phyloP scores from a whole-genome alignment of 2,329 filamentous ascomycete species.

The Fusarium denticulatum region DNA sequence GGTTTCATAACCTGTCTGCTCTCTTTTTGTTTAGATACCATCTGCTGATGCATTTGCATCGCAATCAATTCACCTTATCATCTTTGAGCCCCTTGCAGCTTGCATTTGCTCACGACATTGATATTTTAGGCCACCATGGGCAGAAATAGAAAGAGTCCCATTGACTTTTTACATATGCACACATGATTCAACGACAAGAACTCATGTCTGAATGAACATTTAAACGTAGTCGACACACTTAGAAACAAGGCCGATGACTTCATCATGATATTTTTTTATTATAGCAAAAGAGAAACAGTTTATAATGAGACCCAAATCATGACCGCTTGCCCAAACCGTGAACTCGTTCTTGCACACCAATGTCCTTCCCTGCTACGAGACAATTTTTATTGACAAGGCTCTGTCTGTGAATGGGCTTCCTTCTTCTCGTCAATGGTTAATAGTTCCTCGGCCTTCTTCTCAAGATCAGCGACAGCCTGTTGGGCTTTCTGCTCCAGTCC shows the following conservation, averaged over 20 bases:
- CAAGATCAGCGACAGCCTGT: slow-evolving; percentile 29
- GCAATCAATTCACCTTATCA: slow-evolving; percentile 18
- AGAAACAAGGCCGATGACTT: background rate
- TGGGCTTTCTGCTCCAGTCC: slow-evolving; percentile 45
- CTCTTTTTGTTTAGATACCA: slow-evolving; percentile 44
- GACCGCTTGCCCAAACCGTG: slow-evolving; percentile 38
- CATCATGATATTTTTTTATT: slow-evolving; percentile 11
- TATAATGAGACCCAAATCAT: slow-evolving; percentile 32
- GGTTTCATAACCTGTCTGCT: slow-evolving; percentile 20
- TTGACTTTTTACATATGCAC: background rate
- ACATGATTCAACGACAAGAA: background rate
- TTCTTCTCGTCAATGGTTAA: slow-evolving; percentile 30
- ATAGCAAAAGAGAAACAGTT: slow-evolving; percentile 19
- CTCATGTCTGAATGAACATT: background rate
- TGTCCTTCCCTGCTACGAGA: slow-evolving; percentile 12
- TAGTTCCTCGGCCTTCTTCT: slow-evolving; percentile 34
- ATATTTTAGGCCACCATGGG: background rate
- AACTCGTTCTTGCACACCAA: slow-evolving; percentile 37
- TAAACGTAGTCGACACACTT: background rate
- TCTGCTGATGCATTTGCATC: slow-evolving; percentile 29
- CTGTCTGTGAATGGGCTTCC: slow-evolving; percentile 16
- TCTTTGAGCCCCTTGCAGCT: background rate
- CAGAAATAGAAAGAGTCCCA: background rate
- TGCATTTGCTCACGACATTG: background rate
- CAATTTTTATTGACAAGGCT: slow-evolving; percentile 25